phyloP scores from a whole-genome alignment of 73 alveolate genomes.

The Paraurostyla sp. region DNA sequence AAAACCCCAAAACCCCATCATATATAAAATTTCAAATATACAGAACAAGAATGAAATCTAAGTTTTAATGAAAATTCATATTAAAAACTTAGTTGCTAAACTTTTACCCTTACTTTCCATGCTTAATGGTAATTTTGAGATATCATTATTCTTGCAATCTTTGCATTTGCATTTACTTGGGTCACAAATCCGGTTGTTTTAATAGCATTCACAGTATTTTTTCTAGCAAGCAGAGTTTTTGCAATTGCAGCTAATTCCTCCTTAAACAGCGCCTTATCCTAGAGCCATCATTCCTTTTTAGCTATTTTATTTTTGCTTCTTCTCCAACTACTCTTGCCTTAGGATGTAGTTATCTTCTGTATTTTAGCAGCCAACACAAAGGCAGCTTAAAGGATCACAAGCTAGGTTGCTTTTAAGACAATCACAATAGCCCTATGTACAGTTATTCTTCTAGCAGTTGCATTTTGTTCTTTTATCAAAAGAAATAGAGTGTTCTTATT shows the following conservation, averaged over 20 bases:
- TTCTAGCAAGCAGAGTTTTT: constrained; percentile 43
- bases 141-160: constrained; percentile 17
- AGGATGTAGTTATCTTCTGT: background rate
- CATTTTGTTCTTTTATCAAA: constrained; percentile 22
- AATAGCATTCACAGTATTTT: constrained; percentile 46
- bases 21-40: too few species aligned
- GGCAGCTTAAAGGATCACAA: constrained; percentile 24
- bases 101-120: too few species aligned
- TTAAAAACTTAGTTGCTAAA: too few species aligned
- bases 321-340: background rate
- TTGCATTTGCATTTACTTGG: constrained; percentile 30
- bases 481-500: background rate
- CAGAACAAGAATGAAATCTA: too few species aligned
- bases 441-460: constrained; percentile 19
- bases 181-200: constrained; percentile 10
- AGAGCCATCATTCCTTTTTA: too few species aligned
- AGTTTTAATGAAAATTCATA: too few species aligned
- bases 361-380: background rate
- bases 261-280: background rate
- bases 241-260: constrained; percentile 38
- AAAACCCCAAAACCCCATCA: too few species aligned
- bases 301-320: background rate
- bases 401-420: constrained; percentile 20
- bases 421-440: constrained; percentile 47
- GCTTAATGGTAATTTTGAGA: background rate